Conservation (phyloP, 2,329 filamentous ascomycete species). For the Venturia aucupariae region DNA sequence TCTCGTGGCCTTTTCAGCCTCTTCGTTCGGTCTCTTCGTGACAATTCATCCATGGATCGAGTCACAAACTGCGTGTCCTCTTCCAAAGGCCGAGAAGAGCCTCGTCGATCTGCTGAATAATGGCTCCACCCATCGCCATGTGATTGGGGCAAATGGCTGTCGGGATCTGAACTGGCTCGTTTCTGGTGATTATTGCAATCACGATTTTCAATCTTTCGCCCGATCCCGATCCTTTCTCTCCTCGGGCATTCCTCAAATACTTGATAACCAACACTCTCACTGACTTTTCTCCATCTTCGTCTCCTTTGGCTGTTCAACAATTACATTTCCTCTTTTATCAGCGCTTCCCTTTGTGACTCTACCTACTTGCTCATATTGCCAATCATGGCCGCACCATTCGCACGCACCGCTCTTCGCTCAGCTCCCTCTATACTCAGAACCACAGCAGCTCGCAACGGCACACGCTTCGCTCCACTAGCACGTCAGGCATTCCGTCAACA, state of each 20-base stretch:
- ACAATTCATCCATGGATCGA: not conserved
- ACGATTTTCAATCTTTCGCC: not conserved
- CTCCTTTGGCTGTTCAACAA: not conserved
- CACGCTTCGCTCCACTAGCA: constrained; percentile 48
- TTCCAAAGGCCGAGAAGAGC: not conserved
- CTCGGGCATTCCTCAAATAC: not conserved
- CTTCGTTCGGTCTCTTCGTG: not conserved
- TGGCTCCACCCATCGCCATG: not conserved
- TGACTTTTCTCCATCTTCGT: not conserved
- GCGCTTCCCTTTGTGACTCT: not conserved
- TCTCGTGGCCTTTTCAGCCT: not conserved
- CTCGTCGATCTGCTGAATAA: not conserved
- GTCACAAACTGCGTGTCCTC: not conserved
- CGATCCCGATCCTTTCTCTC: constrained; percentile 2
- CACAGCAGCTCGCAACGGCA: constrained; percentile 25
- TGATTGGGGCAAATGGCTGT: not conserved
- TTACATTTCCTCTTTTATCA: not conserved
- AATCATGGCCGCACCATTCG: constrained; percentile 9
- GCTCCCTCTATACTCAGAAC: not conserved
- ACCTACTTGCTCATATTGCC: not conserved
- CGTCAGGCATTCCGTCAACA: constrained; percentile 60
- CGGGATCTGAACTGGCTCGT: not conserved
- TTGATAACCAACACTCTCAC: not conserved
- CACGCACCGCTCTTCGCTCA: constrained; percentile 10
- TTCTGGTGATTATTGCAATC: not conserved